Base-by-base conservation (phyloP, 1,284 basidiomycete genomes). In the Ustilago crameri region DNA sequence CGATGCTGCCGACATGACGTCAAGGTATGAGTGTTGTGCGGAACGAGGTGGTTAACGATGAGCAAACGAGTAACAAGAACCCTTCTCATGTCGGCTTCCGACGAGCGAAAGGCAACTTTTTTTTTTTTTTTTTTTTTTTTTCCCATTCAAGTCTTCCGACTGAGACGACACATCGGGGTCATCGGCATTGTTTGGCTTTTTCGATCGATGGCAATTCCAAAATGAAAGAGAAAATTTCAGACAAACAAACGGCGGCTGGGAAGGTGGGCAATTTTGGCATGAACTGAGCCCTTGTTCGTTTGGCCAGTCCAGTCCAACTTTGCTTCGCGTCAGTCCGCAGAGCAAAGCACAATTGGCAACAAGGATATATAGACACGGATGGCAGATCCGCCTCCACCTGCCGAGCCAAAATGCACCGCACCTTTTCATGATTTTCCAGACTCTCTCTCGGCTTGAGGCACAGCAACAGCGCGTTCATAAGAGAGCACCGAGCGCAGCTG, bases 1-100 rank as follows among this genome's bases (percentile, higher is more conserved):
- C 9, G 68, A 62, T 32, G 54, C 58, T 43, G 58, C 62, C 30
- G 54, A 65, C 68, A 71, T 71, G 45, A 3, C 49, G 45, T 15
- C 20, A n/a, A 24, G 20, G 14, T 23, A 14, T 18, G 40, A 22
- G 4, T 42, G 18, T 9, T 40, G 9, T 40, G 37, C n/a, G 17
- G 7, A 18, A 12, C 30, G 45, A 22, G 1, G 5, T 34, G 27
- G 40, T 42, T 10, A 14, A 22, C 40, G 22, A 42, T 22, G 40
- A 42, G 35, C 35, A 37, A 37, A 5, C 9, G 14, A 5, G 15
- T 37, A 17, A n/a, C 8, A 17, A 5, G 14, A 5, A 37, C n/a
- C 15, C 9, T 7, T 30, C 12, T 5, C 5, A 30, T 12, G 30
- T 30, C 30, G 35, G 35, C 8, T 37, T 14, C 3, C 26, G 23